Percentiles rank a stretch among this genome's conserved stretches.
These are phyloP conservation scores for Tulasnella sp. DNA, from an alignment of 768 basidiomycete species.

Conservation along the genomic window DNA sequence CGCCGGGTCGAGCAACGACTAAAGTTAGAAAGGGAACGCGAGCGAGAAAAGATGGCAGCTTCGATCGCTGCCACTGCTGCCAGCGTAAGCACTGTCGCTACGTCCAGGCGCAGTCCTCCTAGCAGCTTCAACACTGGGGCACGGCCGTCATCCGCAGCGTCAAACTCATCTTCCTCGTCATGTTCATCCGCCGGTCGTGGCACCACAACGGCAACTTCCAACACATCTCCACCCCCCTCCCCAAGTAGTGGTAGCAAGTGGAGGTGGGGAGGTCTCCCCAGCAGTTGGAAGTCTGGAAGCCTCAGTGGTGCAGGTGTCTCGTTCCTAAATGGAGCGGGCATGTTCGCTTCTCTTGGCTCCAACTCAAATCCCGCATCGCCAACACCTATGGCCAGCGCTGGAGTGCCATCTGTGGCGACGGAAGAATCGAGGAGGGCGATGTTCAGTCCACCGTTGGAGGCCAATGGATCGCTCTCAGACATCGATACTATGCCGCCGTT, in stretches of 20 bases:
- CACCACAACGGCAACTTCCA: too few species aligned
- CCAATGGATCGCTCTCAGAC: too few species aligned
- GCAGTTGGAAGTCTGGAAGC: conserved; percentile 12
- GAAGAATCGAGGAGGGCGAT: conserved; percentile 3
- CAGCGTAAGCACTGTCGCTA: neutral
- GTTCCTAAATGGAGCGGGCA: conserved; percentile 11
- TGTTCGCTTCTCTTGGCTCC: conserved; percentile 11
- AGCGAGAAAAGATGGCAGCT: conserved; percentile 17
- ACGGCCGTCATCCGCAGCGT: too few species aligned
- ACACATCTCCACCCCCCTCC: neutral
- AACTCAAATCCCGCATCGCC: neutral
- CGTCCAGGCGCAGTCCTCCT: neutral
- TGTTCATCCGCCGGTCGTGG: too few species aligned
- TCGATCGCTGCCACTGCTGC: conserved; percentile 13
- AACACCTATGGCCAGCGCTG: neutral
- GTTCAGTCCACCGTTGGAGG: neutral
- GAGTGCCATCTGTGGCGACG: neutral
- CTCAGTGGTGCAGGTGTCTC: conserved; percentile 14
- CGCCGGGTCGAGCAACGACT: conserved; percentile 53
- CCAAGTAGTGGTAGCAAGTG: neutral
- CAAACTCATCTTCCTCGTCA: too few species aligned
- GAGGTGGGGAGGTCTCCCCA: conserved; percentile 10
- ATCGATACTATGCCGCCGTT: too few species aligned
- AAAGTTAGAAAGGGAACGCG: conserved; percentile 20
- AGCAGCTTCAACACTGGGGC: neutral